Percentiles rank a stretch among this genome's conserved stretches.
These are phyloP conservation scores for Senna siamea DNA, from an alignment of 306 rosid genomes.

Conservation along the genomic window DNA sequence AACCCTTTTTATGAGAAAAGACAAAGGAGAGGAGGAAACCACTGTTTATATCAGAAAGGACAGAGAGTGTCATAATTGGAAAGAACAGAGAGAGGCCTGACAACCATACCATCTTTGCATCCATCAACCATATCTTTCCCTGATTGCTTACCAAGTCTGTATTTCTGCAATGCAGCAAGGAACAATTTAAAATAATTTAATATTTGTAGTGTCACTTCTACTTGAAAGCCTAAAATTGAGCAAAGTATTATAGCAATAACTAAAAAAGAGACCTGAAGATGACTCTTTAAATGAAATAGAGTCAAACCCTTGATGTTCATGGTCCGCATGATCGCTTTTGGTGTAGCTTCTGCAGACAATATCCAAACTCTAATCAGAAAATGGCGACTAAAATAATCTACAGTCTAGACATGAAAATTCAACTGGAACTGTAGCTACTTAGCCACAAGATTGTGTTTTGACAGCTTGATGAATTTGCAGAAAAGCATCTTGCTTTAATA, in stretches of 20 bases:
- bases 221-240: slow-evolving; percentile 21
- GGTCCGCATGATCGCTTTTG: slow-evolving; percentile 98
- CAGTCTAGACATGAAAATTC: background rate
- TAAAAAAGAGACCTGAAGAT: slow-evolving; percentile 77
- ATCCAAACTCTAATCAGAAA: slow-evolving; percentile 46
- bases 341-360: slow-evolving; percentile 92
- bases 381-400: slow-evolving; percentile 36
- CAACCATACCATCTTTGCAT: slow-evolving; percentile 85
- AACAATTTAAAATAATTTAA: slow-evolving; percentile 15
- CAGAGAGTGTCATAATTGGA: background rate
- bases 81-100: slow-evolving; percentile 39
- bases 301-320: slow-evolving; percentile 99
- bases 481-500: background rate
- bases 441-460: too few species aligned
- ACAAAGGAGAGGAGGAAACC: slow-evolving; percentile 13
- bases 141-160: slow-evolving; percentile 95
- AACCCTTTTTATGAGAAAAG: slow-evolving; percentile 3
- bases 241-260: background rate
- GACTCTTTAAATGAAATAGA: slow-evolving; percentile 97
- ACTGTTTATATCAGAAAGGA: slow-evolving; percentile 20
- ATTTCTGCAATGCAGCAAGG: slow-evolving; percentile 70
- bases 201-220: slow-evolving; percentile 32
- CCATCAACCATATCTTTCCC: slow-evolving; percentile 90
- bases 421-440: slow-evolving; percentile 5
- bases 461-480: slow-evolving; percentile 21